Base-by-base conservation (phyloP, 805 yeast species). In the Pichia insulana region DNA sequence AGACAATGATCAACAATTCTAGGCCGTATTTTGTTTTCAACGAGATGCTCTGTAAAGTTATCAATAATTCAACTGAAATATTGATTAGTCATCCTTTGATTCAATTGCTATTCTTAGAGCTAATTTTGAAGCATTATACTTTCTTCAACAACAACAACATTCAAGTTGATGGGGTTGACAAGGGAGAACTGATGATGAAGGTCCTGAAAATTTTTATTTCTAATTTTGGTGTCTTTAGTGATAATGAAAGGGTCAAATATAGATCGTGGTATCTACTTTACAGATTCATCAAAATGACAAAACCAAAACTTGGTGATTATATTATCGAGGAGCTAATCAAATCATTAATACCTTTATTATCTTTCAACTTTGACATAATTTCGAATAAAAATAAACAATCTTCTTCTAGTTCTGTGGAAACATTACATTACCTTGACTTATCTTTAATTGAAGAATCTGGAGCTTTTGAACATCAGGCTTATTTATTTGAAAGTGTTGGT, bases 261-360 rank as follows among this genome's bases (percentile, higher is more conserved):
- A 78, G 97, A 59, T 73, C 94, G 34, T 92, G 97, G 96, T 90
- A 86, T 59, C 67, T 89, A 49, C 86, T 90, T 53, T 80, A 80
- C 55, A 74, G 95, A 58, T 84, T 89, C 54, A 71, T 88, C 47
- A 86, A 83, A 57, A 67, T 82, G 37, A 80, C 90, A 2, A 82
- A 79, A 55, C 87, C 88, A 30, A 65, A 73, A 38, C 63, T 79
- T 33, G 72, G 79, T 26, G 72, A 68, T 36, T 61, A 51, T 43
- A 62, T 68, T 43, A 68, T 75, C 54, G 80, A 73, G 33, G 76
- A 73, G 48, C 69, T 83, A 28, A 70, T 89, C 26, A 60, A 71
- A 39, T 72, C 73, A 48, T 68, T 89, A 37, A 69, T 82, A 26
- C 77, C 81, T 2, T 65, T 87, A 42, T 68, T 89, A 20, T 65